Percentiles rank a stretch among this genome's conserved stretches.
phyloP scores from a whole-genome alignment of 2,329 filamentous ascomycete species.

The Thelonectria discophora region DNA sequence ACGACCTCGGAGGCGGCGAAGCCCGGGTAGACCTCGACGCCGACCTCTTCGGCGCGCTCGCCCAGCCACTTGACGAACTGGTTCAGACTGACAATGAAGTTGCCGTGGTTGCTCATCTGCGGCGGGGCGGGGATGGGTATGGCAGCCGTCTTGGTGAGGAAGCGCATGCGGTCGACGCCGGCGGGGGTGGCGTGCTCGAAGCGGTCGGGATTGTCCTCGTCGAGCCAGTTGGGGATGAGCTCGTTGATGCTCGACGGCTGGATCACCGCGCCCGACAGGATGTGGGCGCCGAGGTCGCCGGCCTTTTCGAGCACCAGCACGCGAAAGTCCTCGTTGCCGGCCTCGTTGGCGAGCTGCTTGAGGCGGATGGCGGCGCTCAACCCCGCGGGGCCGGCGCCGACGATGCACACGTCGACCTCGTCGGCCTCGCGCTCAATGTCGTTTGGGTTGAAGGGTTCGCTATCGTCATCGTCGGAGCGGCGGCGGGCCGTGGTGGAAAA shows the following conservation, averaged over 20 bases:
- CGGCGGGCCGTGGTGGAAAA: constrained; percentile 49
- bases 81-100: constrained; percentile 96
- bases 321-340: constrained; percentile 94
- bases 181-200: constrained; percentile 91
- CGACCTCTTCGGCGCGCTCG: constrained; percentile 94
- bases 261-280: constrained; percentile 94
- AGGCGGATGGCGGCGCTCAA: constrained; percentile 91
- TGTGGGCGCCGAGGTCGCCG: constrained; percentile 92
- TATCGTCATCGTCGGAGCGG: constrained; percentile 40
- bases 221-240: constrained; percentile 92
- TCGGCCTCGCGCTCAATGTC: constrained; percentile 87
- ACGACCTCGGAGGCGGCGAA: constrained; percentile 95
- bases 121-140: constrained; percentile 88
- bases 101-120: constrained; percentile 98
- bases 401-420: constrained; percentile 94
- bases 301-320: constrained; percentile 95
- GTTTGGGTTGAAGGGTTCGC: constrained; percentile 70
- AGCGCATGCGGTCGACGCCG: constrained; percentile 87
- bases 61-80: constrained; percentile 96
- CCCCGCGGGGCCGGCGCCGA: constrained; percentile 94
- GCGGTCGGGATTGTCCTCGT: constrained; percentile 84
- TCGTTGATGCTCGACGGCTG: constrained; percentile 89
- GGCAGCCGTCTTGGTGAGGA: constrained; percentile 82
- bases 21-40: constrained; percentile 95
- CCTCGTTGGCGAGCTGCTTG: constrained; percentile 94